These are phyloP conservation scores for Blepharisma stoltei DNA, from an alignment of 73 alveolate species.

Conservation along the genomic window DNA sequence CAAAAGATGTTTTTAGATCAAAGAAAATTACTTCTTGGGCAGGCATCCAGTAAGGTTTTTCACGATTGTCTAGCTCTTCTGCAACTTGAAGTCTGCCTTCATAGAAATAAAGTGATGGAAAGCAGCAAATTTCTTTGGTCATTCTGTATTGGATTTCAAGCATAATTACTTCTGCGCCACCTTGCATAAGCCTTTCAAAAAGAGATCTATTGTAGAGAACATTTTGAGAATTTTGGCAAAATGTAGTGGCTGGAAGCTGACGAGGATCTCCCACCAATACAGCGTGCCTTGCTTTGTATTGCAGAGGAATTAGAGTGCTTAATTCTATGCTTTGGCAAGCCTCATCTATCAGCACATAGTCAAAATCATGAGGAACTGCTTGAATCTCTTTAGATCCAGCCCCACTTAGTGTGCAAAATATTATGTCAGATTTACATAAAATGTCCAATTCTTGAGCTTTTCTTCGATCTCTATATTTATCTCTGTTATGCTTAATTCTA, in stretches of 20 bases:
- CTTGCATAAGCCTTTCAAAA: constrained; percentile 80
- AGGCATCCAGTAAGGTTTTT: constrained; percentile 25
- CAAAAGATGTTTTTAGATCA: constrained; percentile 36
- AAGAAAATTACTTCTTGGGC: constrained; percentile 1
- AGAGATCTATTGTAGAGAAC: constrained; percentile 66
- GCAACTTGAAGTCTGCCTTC: constrained; percentile 57
- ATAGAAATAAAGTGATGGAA: constrained; percentile 76
- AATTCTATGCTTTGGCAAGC: constrained; percentile 92
- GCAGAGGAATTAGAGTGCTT: constrained; percentile 80
- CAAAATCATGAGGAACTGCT: constrained; percentile 46
- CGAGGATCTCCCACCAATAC: constrained; percentile 96
- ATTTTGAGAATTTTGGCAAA: constrained; percentile 65
- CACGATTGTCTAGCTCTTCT: constrained; percentile 31
- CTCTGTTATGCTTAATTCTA: constrained; percentile 38
- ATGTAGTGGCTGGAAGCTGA: constrained; percentile 96
- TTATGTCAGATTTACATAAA: constrained; percentile 47
- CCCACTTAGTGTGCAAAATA: constrained; percentile 70
- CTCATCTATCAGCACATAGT: constrained; percentile 88
- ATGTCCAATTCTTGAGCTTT: constrained; percentile 46
- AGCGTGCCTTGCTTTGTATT: constrained; percentile 62
- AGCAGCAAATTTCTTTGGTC: constrained; percentile 85
- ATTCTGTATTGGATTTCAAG: constrained; percentile 92
- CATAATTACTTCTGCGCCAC: constrained; percentile 71
- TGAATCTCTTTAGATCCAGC: constrained; percentile 55
- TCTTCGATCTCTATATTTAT: constrained; percentile 37